Percentiles rank a stretch among this genome's conserved stretches.
Evolutionary conservation across 305 asterid species (phyloP).

Genomic region (Plantago lanceolata): DNA sequence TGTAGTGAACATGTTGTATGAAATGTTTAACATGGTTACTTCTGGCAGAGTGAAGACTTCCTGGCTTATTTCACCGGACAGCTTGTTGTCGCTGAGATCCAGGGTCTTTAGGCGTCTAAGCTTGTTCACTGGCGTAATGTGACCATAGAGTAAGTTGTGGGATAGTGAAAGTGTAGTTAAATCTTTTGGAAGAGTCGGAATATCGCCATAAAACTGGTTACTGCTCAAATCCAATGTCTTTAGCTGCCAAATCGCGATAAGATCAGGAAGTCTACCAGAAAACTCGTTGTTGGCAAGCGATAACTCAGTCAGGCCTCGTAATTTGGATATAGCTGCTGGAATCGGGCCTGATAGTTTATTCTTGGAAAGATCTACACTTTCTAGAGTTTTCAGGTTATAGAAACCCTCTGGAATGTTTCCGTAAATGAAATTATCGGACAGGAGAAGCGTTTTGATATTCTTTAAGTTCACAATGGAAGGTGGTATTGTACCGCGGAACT

Average conservation of each 20-base stretch:
- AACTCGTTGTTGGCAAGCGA: slow-evolving; percentile 33
- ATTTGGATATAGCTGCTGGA: slow-evolving; percentile 23
- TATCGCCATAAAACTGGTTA: slow-evolving; percentile 36
- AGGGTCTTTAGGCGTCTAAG: slow-evolving; percentile 29
- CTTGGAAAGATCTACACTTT: slow-evolving; percentile 30
- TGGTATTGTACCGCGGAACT: slow-evolving; percentile 44
- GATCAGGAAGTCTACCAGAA: slow-evolving; percentile 39
- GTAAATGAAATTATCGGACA: slow-evolving; percentile 38
- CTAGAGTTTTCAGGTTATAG: slow-evolving; percentile 27
- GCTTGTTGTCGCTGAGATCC: slow-evolving; percentile 40
- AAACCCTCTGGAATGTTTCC: slow-evolving; percentile 32
- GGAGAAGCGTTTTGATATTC: slow-evolving; percentile 31
- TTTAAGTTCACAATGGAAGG: slow-evolving; percentile 25
- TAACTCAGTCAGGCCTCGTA: slow-evolving; percentile 30
- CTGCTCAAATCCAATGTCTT: slow-evolving; percentile 31
- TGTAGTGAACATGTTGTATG: slow-evolving; percentile 32
- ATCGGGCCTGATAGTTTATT: slow-evolving; percentile 41
- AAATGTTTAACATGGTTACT: slow-evolving; percentile 25
- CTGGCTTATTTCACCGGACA: slow-evolving; percentile 32
- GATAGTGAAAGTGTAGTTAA: slow-evolving; percentile 24
- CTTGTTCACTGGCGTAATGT: slow-evolving; percentile 24
- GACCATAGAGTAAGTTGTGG: slow-evolving; percentile 38
- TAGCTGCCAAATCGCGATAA: slow-evolving; percentile 41
- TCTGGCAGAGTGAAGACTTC: slow-evolving; percentile 31
- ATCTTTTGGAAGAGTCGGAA: slow-evolving; percentile 36